Evolutionary conservation across 2,329 filamentous ascomycete genomes (phyloP).

Genomic region (Ophiostoma piceae): DNA sequence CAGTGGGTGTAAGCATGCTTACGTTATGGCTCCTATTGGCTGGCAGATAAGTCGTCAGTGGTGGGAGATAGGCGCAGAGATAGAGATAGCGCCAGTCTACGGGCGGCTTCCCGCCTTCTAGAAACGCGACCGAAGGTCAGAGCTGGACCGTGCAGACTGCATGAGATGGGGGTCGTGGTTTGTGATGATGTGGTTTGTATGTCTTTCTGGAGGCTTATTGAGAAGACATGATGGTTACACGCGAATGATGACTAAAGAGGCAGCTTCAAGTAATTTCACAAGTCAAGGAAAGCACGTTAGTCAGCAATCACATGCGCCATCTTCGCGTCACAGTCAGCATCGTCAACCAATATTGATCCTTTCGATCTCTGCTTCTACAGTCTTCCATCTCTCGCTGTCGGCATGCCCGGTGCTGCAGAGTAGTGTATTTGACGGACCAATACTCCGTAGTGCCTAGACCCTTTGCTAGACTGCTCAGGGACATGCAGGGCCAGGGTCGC

Average conservation of each 20-base stretch:
- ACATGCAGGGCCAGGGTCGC: background rate
- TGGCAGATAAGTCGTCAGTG: background rate
- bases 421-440: background rate
- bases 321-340: background rate
- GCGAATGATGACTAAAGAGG: background rate
- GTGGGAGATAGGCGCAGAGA: background rate
- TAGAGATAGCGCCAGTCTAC: slow-evolving; percentile 1
- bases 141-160: slow-evolving; percentile 6
- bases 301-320: background rate
- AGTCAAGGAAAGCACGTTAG: background rate
- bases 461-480: background rate
- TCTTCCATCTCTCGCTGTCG: background rate
- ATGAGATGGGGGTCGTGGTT: background rate
- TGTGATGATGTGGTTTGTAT: background rate
- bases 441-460: background rate
- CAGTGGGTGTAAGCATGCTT: slow-evolving; percentile 4
- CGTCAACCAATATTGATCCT: background rate
- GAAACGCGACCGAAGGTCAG: slow-evolving; percentile 1
- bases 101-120: background rate
- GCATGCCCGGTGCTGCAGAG: slow-evolving; percentile 2
- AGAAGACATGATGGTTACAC: background rate
- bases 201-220: background rate
- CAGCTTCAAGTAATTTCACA: too few species aligned
- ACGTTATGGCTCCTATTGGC: slow-evolving; percentile 8
- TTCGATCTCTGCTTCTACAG: background rate